Conservation (phyloP, 441 rosid genomes). For the Theobroma grandiflorum region DNA sequence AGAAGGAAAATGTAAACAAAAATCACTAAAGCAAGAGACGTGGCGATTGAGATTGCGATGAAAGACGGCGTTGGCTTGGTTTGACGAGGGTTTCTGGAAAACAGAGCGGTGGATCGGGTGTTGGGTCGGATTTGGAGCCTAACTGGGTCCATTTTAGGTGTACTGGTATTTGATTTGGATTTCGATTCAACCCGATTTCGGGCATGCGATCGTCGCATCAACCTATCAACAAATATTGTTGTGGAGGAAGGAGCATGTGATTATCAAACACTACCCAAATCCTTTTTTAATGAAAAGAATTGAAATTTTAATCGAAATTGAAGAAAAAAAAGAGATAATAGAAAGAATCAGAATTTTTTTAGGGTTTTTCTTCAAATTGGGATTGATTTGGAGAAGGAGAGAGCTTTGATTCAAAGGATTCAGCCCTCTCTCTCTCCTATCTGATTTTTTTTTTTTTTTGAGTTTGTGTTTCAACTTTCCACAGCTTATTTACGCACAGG, state of each 20-base stretch:
- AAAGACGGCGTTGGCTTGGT: constrained; percentile 39
- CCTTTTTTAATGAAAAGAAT: neutral
- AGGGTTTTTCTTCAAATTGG: neutral
- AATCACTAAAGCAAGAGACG: constrained; percentile 33
- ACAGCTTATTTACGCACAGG: neutral
- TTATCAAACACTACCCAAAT: neutral
- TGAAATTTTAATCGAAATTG: neutral
- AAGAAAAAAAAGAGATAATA: neutral
- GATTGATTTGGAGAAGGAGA: constrained; percentile 32
- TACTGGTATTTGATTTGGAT: constrained; percentile 10
- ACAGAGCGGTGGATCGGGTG: constrained; percentile 52
- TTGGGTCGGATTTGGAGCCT: constrained; percentile 53
- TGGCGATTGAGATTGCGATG: constrained; percentile 31
- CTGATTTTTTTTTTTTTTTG: neutral
- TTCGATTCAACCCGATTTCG: constrained; percentile 46
- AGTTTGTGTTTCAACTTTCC: neutral
- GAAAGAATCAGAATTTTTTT: neutral
- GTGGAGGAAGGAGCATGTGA: constrained; percentile 15
- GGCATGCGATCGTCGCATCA: constrained; percentile 86
- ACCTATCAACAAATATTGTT: constrained; percentile 34
- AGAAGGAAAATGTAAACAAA: constrained; percentile 40
- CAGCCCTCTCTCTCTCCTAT: constrained; percentile 31
- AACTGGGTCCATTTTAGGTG: constrained; percentile 55
- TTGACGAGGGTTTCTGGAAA: constrained; percentile 42
- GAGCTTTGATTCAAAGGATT: constrained; percentile 22